Evolutionary conservation across 345 rosid species (phyloP).

Genomic region (Litchi chinensis): DNA sequence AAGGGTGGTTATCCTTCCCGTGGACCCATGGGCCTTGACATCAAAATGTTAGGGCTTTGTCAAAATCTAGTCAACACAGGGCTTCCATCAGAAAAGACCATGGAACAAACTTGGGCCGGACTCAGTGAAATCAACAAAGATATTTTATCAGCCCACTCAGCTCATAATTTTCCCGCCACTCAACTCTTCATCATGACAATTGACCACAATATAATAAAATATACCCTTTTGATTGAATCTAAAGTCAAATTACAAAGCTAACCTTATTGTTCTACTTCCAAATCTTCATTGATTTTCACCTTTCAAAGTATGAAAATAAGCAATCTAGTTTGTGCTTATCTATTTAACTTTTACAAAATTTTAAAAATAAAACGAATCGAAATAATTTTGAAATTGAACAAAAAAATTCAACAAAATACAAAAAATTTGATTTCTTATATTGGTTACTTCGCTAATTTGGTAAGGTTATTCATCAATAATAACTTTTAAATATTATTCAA

Average conservation of each 20-base stretch:
- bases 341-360: no score
- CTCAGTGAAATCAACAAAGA: not conserved
- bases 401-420: no score
- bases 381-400: no score
- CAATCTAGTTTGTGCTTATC: no score
- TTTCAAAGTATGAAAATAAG: no score
- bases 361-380: no score
- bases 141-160: not conserved
- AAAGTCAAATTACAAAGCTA: not conserved
- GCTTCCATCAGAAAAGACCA: not conserved
- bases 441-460: no score
- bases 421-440: no score
- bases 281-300: no score
- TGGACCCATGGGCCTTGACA: not conserved
- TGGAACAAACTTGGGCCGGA: not conserved
- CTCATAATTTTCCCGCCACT: constrained; percentile 14
- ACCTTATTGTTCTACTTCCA: not conserved
- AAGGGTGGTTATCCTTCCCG: no score
- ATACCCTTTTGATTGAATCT: not conserved
- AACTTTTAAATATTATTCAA: no score
- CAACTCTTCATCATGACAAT: not conserved
- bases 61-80: not conserved
- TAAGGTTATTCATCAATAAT: no score
- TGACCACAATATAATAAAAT: not conserved
- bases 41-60: not conserved